Evolutionary conservation across 495 filamentous ascomycete species (phyloP).

Genomic region (Aspergillus ellipticus): DNA sequence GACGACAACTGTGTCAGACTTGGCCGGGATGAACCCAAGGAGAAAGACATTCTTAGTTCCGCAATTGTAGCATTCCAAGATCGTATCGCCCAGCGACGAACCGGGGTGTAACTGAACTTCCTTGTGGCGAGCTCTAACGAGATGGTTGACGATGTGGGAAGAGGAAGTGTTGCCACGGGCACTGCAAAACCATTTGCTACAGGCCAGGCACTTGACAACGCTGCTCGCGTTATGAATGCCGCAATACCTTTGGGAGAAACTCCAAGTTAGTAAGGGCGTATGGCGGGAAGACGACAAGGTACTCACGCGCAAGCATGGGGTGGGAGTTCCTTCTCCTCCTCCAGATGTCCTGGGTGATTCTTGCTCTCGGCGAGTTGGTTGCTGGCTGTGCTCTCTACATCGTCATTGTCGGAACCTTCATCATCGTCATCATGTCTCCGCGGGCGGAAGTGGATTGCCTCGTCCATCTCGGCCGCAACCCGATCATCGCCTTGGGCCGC

Average conservation of each 20-base stretch:
- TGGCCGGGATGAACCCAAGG: conserved; percentile 99
- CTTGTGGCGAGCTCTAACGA: conserved; percentile 96
- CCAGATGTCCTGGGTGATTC: conserved; percentile 58
- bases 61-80: conserved; percentile 98
- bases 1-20: conserved; percentile 97
- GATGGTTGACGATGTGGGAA: conserved; percentile 97
- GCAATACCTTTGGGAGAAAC: conserved; percentile 66
- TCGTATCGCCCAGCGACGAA: conserved; percentile 94
- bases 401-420: conserved; percentile 85
- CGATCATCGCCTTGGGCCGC: conserved; percentile 63
- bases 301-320: conserved; percentile 95
- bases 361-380: conserved; percentile 70
- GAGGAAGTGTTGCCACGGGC: conserved; percentile 94
- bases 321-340: conserved; percentile 90
- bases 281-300: background rate
- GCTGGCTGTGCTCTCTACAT: conserved; percentile 87
- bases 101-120: conserved; percentile 95
- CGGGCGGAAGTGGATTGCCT: conserved; percentile 62
- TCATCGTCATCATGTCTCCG: conserved; percentile 81
- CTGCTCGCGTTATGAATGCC: conserved; percentile 94
- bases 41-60: conserved; percentile 99
- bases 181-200: conserved; percentile 99
- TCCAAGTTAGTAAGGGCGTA: conserved; percentile 12
- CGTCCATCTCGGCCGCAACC: conserved; percentile 68
- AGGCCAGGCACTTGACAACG: conserved; percentile 93